Evolutionary conservation across 129 eudicot genomes (phyloP).

Genomic region (Flaveria trinervia): DNA sequence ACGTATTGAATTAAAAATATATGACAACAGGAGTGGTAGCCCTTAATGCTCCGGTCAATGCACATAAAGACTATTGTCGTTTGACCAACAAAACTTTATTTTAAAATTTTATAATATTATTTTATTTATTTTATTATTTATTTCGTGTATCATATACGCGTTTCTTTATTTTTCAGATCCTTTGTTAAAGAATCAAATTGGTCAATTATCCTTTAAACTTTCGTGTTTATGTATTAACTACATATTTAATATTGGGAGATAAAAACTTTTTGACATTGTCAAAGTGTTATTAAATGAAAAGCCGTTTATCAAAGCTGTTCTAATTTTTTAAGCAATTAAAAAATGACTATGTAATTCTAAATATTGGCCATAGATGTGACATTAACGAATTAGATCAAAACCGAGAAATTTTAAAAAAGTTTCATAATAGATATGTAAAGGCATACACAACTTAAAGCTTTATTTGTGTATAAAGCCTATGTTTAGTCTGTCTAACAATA

Average conservation of each 20-base stretch:
- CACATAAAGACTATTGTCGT: slow-evolving; percentile 15
- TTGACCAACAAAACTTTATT: slow-evolving; percentile 25
- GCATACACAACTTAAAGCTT: no score
- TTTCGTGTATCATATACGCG: no score
- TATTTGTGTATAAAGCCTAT: no score
- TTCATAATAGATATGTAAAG: no score
- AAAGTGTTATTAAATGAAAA: neutral
- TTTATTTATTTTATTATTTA: no score
- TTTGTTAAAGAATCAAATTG: neutral
- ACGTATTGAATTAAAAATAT: neutral
- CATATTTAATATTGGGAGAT: neutral
- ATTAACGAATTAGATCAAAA: no score
- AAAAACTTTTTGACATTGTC: neutral
- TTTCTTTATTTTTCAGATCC: neutral
- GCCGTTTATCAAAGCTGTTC: neutral
- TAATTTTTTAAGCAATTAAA: no score
- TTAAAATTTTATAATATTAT: no score
- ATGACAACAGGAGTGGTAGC: slow-evolving; percentile 11
- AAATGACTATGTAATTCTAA: neutral
- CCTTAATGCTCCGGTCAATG: slow-evolving; percentile 24
- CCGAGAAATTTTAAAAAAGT: no score
- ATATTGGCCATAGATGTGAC: neutral
- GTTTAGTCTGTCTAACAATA: no score
- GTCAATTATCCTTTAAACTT: neutral
- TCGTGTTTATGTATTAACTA: neutral